These are phyloP conservation scores for Cryphonectria japonica DNA, from an alignment of 2,329 filamentous ascomycete genomes.

Conservation along the genomic window DNA sequence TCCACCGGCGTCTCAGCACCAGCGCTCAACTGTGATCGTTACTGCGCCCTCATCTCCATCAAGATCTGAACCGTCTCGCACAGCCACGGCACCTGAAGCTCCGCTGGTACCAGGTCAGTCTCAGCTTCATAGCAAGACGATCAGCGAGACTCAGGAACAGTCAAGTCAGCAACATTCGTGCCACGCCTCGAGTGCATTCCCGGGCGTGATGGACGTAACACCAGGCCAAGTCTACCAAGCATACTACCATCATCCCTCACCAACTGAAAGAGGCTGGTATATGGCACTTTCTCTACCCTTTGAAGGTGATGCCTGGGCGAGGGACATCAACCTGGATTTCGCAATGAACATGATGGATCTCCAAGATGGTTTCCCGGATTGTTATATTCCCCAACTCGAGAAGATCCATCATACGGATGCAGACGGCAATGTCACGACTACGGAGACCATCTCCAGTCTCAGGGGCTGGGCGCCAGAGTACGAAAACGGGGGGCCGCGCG, in stretches of 20 bases:
- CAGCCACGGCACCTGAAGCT: neutral
- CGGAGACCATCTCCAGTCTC: neutral
- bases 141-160: neutral
- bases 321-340: conserved; percentile 15
- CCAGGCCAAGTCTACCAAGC: conserved; percentile 25
- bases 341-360: conserved; percentile 7
- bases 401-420: neutral
- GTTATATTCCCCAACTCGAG: neutral
- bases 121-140: neutral
- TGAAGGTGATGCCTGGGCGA: conserved; percentile 7
- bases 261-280: conserved; percentile 5
- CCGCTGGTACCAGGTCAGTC: neutral
- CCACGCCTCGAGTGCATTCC: neutral
- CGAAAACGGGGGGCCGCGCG: neutral
- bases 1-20: neutral
- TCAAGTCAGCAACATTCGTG: neutral
- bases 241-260: conserved; percentile 14
- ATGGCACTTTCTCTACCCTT: conserved; percentile 17
- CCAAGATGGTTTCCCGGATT: conserved; percentile 6
- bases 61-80: neutral
- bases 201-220: neutral
- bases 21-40: neutral
- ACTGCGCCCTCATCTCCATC: neutral
- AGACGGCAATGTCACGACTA: neutral
- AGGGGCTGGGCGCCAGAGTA: conserved; percentile 10